Evolutionary conservation across 495 filamentous ascomycete species (phyloP).

Genomic region (Neurospora sp.): DNA sequence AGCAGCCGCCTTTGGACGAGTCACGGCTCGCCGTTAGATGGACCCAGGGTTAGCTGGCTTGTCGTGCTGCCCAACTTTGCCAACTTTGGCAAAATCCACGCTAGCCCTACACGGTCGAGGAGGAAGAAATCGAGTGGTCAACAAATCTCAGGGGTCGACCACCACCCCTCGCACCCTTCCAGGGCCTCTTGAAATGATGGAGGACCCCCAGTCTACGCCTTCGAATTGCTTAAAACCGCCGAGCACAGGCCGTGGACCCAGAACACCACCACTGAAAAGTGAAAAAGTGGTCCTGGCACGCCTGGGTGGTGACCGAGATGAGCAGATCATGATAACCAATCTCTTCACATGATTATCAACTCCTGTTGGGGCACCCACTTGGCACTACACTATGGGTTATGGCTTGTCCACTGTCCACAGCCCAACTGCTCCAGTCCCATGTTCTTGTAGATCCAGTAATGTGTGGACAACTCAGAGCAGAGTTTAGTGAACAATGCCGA

Average conservation of each 20-base stretch:
- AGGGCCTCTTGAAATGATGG: background rate
- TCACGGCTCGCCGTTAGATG: background rate
- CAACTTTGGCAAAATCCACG: background rate
- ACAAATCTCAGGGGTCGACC: background rate
- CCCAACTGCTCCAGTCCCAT: background rate
- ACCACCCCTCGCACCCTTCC: background rate
- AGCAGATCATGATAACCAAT: background rate
- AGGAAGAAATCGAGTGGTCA: background rate
- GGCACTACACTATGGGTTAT: background rate
- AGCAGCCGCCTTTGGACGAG: background rate
- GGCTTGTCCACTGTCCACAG: background rate
- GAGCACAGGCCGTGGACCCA: background rate
- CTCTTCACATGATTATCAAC: background rate
- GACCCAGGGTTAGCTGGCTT: background rate
- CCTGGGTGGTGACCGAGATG: background rate
- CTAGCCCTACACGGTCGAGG: background rate
- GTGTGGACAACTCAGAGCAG: background rate
- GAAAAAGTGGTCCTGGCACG: background rate
- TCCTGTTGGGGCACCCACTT: background rate
- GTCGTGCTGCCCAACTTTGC: background rate
- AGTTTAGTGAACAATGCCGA: background rate
- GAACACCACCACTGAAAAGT: background rate
- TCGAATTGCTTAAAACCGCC: background rate
- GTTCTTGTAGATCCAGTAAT: background rate
- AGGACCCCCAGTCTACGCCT: background rate